Evolutionary conservation across 1,139 yeast genomes (phyloP).

Genomic region (Zygoascus hellenicus): DNA sequence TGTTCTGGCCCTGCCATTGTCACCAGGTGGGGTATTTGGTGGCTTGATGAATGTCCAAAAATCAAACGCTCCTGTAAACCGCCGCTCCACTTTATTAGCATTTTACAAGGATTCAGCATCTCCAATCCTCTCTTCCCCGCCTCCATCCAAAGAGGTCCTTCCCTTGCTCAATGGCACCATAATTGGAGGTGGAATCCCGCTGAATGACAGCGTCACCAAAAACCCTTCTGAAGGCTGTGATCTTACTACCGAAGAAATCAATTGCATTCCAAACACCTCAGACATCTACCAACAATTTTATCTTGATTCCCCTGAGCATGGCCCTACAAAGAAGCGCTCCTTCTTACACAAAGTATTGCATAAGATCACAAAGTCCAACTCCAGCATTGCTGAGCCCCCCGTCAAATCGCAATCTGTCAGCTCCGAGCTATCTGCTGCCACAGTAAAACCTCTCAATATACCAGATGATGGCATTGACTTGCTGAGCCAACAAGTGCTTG

Average conservation of each 20-base stretch:
- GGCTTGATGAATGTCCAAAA: constrained; percentile 5
- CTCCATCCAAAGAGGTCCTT: neutral
- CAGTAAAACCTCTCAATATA: neutral
- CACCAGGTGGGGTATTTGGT: constrained; percentile 26
- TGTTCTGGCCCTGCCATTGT: constrained; percentile 20
- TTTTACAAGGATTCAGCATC: constrained; percentile 28
- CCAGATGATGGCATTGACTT: constrained; percentile 48
- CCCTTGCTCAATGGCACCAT: constrained; percentile 3
- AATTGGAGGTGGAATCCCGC: neutral
- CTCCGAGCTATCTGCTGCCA: no score
- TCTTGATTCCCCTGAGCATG: neutral
- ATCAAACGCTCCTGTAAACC: constrained; percentile 14
- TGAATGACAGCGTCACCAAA: neutral
- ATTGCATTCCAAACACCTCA: neutral
- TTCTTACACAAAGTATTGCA: no score
- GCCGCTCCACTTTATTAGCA: constrained; percentile 29
- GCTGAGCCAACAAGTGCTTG: constrained; percentile 71
- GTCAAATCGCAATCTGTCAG: no score
- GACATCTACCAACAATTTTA: constrained; percentile 3
- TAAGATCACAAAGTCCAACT: no score
- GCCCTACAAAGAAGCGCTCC: neutral
- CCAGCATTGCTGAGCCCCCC: no score
- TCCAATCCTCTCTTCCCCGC: constrained; percentile 20
- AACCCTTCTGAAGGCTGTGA: neutral
- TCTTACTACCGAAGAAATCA: neutral